These are phyloP conservation scores for Bimuria novae-zelandiae DNA, from an alignment of 2,329 filamentous ascomycete species.

Conservation along the genomic window DNA sequence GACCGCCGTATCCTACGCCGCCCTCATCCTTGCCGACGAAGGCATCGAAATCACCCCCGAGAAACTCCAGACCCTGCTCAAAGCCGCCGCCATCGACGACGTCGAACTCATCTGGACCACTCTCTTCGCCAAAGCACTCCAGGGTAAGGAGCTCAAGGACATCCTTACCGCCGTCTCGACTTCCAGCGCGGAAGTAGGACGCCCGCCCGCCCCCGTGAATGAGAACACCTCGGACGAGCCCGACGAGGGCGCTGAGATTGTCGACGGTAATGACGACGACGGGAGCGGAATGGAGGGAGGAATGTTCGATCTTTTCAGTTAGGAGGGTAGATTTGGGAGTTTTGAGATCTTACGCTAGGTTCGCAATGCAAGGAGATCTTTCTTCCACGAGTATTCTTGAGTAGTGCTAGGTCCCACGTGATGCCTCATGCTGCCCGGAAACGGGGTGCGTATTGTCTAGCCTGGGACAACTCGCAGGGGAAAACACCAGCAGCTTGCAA, in stretches of 20 bases:
- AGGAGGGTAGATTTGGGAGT: slow-evolving; percentile 12
- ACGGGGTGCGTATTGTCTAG: not conserved
- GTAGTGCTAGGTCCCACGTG: not conserved
- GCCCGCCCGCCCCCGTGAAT: not conserved
- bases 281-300: slow-evolving; percentile 17
- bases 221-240: slow-evolving; percentile 7
- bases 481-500: too few species aligned
- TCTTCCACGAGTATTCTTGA: slow-evolving; percentile 10
- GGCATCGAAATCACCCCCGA: slow-evolving; percentile 94
- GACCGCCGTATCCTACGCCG: too few species aligned
- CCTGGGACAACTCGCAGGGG: not conserved
- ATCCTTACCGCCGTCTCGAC: slow-evolving; percentile 78
- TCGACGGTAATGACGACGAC: slow-evolving; percentile 6
- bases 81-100: slow-evolving; percentile 81
- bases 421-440: not conserved
- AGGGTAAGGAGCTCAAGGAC: slow-evolving; percentile 89
- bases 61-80: slow-evolving; percentile 90
- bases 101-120: slow-evolving; percentile 97
- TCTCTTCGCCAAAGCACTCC: slow-evolving; percentile 95
- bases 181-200: slow-evolving; percentile 15
- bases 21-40: slow-evolving; percentile 97
- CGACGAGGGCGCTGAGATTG: slow-evolving; percentile 1
- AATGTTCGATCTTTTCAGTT: slow-evolving; percentile 12
- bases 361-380: slow-evolving; percentile 14
- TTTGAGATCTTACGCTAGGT: slow-evolving; percentile 20